Base-by-base conservation (phyloP, 345 rosid species). In the Rhodamnia argentea region DNA sequence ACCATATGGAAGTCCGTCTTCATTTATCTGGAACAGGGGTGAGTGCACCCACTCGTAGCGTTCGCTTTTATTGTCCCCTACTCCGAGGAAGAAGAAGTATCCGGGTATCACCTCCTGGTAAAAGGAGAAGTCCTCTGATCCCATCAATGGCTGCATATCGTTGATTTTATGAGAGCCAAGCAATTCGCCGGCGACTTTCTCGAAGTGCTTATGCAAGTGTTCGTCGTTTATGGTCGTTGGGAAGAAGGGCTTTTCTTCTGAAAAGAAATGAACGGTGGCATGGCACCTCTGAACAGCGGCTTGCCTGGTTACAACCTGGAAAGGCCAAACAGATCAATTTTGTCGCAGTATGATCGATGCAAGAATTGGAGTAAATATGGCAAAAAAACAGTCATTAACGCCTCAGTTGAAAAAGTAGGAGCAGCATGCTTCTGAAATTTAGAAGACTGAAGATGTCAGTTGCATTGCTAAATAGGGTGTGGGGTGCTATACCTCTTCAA, bases 81-180 rank as follows among this genome's bases (percentile, higher is more conserved):
- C 94, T 50, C 99, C 99, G 2, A 95, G 52, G 24, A 94, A 89
- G 90, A 89, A 92, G 83, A 96, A 91, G 89, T 92, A 89, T n/a
- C 99, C 99, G 7, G 99, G 96, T 13, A 93, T 83, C 26, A 62
- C 57, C 90, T 97, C 96, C 88, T 94, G 98, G 89, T 94, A 97
- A 88, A 96, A 97, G 1, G 98, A 84, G 89, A 97, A 97, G 87
- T 96, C 99, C 87, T 97, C 99, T 20, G 98, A 89, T 82, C 98
- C 98, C 98, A 94, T 97, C 88, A 93, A 13, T 14, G 95, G 98
- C 82, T 92, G 90, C 95, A 93, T 94, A 54, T 87, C 91, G 10
- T 87, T 86, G 26, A 93, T 88, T 84, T 93, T 95, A 76, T 88
- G 83, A 37, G 2, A 51, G 26, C 98, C 99, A 20, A 97, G 93